Evolutionary conservation across 2,329 filamentous ascomycete species (phyloP).

Genomic region (Colletotrichum karsti): DNA sequence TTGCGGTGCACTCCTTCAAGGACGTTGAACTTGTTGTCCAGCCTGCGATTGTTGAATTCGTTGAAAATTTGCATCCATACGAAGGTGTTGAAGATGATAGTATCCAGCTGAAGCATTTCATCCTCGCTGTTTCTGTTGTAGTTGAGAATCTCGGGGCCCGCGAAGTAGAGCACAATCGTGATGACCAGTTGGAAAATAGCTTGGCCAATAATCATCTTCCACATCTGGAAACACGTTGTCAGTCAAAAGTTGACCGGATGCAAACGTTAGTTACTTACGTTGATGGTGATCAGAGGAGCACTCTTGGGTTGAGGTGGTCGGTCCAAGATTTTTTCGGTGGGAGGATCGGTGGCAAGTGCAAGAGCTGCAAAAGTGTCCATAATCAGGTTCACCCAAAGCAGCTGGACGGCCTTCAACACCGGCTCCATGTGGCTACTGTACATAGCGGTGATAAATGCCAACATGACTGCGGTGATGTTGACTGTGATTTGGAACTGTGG

Average conservation of each 20-base stretch:
- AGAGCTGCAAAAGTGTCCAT: conserved; percentile 76
- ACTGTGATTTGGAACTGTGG: conserved; percentile 71
- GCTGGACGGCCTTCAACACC: conserved; percentile 71
- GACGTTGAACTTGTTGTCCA: conserved; percentile 71
- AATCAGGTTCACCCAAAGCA: conserved; percentile 75
- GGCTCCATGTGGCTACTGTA: conserved; percentile 62
- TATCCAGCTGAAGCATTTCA: conserved; percentile 57
- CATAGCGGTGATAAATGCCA: conserved; percentile 72
- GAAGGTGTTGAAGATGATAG: conserved; percentile 75
- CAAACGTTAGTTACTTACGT: too few species aligned
- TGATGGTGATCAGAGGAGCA: conserved; percentile 76
- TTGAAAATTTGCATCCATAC: conserved; percentile 81
- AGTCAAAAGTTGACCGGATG: too few species aligned
- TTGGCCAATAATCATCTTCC: conserved; percentile 73
- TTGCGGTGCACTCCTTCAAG: conserved; percentile 66
- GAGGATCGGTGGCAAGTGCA: conserved; percentile 71
- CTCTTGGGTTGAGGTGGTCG: conserved; percentile 67
- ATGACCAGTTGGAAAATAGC: conserved; percentile 68
- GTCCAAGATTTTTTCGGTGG: conserved; percentile 64
- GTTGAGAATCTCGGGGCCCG: conserved; percentile 61
- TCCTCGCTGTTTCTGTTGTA: conserved; percentile 54
- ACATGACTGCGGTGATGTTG: conserved; percentile 73
- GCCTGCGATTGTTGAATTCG: conserved; percentile 70
- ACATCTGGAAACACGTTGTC: too few species aligned
- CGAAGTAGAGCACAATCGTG: conserved; percentile 69